phyloP scores from a whole-genome alignment of 768 basidiomycete genomes.

The Baorangia bicolor region DNA sequence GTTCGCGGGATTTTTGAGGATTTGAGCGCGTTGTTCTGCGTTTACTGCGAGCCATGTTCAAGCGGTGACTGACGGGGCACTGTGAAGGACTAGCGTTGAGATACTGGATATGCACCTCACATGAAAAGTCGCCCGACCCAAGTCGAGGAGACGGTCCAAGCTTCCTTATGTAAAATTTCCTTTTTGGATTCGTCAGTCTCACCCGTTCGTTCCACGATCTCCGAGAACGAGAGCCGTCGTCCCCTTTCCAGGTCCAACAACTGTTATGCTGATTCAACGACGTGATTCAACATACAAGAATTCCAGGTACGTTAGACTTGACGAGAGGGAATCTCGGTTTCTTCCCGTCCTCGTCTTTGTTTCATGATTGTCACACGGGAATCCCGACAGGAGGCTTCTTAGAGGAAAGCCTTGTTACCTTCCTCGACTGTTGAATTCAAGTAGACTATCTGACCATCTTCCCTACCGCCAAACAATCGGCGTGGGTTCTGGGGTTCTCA shows the following conservation, averaged over 20 bases:
- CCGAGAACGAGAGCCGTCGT: not conserved
- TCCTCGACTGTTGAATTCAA: not conserved
- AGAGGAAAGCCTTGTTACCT: not conserved
- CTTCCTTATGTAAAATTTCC: conserved; percentile 30
- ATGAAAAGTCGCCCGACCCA: conserved; percentile 10
- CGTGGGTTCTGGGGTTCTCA: not conserved
- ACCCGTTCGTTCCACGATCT: not conserved
- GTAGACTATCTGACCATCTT: not conserved
- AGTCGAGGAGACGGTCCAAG: not conserved
- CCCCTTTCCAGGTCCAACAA: not conserved
- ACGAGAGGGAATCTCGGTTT: not conserved
- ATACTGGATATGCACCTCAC: conserved; percentile 8
- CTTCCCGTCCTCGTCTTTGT: not conserved
- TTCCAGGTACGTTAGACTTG: too few species aligned
- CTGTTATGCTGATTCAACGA: not conserved
- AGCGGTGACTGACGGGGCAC: conserved; percentile 8
- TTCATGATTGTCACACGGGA: too few species aligned
- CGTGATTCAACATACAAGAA: too few species aligned
- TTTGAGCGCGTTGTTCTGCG: conserved; percentile 43
- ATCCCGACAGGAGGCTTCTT: not conserved
- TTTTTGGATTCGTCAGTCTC: not conserved
- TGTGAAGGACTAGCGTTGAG: conserved; percentile 5
- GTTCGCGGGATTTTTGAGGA: conserved; percentile 36
- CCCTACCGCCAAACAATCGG: not conserved
- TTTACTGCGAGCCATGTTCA: conserved; percentile 43